A percentile compares a stretch with the other conserved stretches of the same genome.
Conservation (phyloP, 176 grass and related monocot genomes). For the sorghum (Sorghum bicolor) region DNA sequence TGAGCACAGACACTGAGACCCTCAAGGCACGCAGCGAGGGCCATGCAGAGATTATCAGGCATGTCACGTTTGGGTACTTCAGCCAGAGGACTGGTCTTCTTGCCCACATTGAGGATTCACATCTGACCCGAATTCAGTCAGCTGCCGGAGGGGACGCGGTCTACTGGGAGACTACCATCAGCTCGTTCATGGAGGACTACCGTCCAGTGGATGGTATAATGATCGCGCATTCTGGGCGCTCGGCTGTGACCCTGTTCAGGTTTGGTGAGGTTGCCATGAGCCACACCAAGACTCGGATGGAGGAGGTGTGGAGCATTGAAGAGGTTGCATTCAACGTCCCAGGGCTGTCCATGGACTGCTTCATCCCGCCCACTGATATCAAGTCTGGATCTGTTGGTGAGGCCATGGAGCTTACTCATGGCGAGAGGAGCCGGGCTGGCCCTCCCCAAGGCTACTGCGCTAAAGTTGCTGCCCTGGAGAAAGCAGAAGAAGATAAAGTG, state of each 20-base stretch:
- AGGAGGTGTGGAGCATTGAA: slow-evolving; percentile 81
- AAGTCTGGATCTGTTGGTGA: slow-evolving; percentile 60
- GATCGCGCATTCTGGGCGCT: slow-evolving; percentile 65
- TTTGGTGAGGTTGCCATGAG: slow-evolving; percentile 87
- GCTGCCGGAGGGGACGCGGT: slow-evolving; percentile 45
- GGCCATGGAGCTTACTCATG: slow-evolving; percentile 42
- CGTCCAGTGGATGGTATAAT: slow-evolving; percentile 67
- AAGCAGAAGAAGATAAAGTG: slow-evolving; percentile 21
- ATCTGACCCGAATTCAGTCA: slow-evolving; percentile 63
- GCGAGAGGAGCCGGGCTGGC: slow-evolving; percentile 32
- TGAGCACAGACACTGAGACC: slow-evolving; percentile 42
- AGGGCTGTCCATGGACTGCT: slow-evolving; percentile 68
- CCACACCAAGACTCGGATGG: slow-evolving; percentile 73
- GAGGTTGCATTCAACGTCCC: slow-evolving; percentile 78
- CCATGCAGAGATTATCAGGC: slow-evolving; percentile 62
- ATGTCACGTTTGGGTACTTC: slow-evolving; percentile 70
- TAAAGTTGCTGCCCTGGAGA: slow-evolving; percentile 52
- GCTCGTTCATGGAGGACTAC: slow-evolving; percentile 68
- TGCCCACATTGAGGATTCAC: slow-evolving; percentile 74
- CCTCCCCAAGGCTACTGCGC: slow-evolving; percentile 21
- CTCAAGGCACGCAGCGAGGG: slow-evolving; percentile 56
- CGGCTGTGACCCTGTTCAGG: slow-evolving; percentile 58
- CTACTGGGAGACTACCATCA: slow-evolving; percentile 74
- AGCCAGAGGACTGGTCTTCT: slow-evolving; percentile 77
- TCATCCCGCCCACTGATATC: slow-evolving; percentile 74